Percentiles rank a stretch among this genome's conserved stretches.
These are phyloP conservation scores for Malus hybrid DNA, from an alignment of 331 rosid species.

Conservation along the genomic window DNA sequence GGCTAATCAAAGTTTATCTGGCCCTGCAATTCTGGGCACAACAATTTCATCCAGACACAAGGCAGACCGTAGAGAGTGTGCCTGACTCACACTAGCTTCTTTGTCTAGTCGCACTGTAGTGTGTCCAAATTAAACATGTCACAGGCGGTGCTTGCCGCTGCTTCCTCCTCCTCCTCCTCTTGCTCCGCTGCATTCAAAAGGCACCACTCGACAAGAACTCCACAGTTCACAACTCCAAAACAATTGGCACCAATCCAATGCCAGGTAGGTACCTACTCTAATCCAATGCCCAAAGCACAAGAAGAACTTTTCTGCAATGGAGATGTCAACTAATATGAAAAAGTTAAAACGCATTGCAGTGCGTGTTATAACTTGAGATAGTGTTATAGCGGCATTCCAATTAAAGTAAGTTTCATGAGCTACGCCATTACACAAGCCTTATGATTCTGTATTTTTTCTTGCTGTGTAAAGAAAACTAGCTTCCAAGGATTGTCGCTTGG, in stretches of 20 bases:
- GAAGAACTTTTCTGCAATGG: too few relatives aligned
- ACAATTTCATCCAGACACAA: too few relatives aligned
- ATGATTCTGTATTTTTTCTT: too few relatives aligned
- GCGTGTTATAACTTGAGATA: too few relatives aligned
- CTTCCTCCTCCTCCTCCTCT: conserved; percentile 68
- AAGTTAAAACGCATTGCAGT: too few relatives aligned
- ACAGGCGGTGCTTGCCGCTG: conserved; percentile 50
- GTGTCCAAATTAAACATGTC: conserved; percentile 27
- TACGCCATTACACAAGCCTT: too few relatives aligned
- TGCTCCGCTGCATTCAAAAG: conserved; percentile 45
- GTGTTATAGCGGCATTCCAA: too few relatives aligned
- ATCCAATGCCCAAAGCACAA: neutral
- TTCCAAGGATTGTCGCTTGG: conserved; percentile 69
- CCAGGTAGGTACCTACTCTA: conserved; percentile 19
- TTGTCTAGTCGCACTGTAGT: too few relatives aligned
- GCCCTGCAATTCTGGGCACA: conserved; percentile 25
- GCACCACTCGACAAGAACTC: conserved; percentile 22
- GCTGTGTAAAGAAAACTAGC: conserved; percentile 42
- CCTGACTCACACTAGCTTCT: neutral
- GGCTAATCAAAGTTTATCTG: conserved; percentile 35
- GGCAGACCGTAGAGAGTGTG: neutral
- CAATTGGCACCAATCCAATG: conserved; percentile 14
- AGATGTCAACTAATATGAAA: too few relatives aligned
- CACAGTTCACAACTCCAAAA: conserved; percentile 31
- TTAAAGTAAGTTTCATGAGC: too few relatives aligned